These are phyloP conservation scores for Fonsecaea monophora DNA, from an alignment of 2,329 filamentous ascomycete species.

Conservation along the genomic window DNA sequence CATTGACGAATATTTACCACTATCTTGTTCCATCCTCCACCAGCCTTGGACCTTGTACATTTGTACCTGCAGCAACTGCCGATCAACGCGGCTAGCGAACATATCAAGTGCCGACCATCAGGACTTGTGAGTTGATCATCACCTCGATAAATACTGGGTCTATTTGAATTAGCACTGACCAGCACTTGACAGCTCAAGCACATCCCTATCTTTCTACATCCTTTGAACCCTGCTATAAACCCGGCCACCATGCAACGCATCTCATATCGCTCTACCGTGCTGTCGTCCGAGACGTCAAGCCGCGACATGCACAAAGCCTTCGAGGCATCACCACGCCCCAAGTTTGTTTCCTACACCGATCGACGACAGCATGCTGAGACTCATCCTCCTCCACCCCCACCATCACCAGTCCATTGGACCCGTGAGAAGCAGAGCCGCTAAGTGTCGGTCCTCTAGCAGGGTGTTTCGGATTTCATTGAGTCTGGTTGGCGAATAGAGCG, in stretches of 20 bases:
- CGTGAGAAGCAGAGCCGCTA: conserved; percentile 32
- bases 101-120: conserved; percentile 12
- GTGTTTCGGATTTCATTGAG: conserved; percentile 13
- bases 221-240: not conserved
- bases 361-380: conserved; percentile 32
- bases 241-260: conserved; percentile 36
- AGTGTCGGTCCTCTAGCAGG: conserved; percentile 1
- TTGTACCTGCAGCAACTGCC: conserved; percentile 29
- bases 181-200: not conserved
- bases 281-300: conserved; percentile 42
- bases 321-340: conserved; percentile 46
- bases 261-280: conserved; percentile 38
- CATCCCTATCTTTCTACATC: not conserved
- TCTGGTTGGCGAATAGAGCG: conserved; percentile 12
- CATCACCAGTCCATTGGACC: conserved; percentile 38
- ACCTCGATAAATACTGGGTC: conserved; percentile 10
- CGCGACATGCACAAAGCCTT: conserved; percentile 51
- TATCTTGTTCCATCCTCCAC: conserved; percentile 3
- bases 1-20: not conserved
- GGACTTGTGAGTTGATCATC: conserved; percentile 18
- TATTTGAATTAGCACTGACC: conserved; percentile 2
- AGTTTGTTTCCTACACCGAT: conserved; percentile 43
- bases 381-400: conserved; percentile 37
- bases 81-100: conserved; percentile 21
- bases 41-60: conserved; percentile 8